Base-by-base conservation (phyloP, 75 land plant genomes). In the Adiantum capillusveneris region DNA sequence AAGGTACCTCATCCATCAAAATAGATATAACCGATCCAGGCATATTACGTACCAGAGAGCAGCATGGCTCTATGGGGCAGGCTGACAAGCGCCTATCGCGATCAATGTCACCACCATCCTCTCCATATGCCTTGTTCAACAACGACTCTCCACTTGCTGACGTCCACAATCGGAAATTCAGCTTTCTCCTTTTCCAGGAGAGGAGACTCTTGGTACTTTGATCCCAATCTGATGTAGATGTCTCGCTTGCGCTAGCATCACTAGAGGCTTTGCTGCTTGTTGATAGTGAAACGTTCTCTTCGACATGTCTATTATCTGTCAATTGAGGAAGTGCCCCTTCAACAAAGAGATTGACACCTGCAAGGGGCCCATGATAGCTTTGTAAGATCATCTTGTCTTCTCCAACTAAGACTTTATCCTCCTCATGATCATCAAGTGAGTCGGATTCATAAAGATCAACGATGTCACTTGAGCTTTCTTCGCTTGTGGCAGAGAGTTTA, bases 201-300 rank as follows among this genome's bases (percentile, higher is more conserved):
- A 75, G 46, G 16, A 30, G 59, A 60, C 65, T 28, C 21, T 65
- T 34, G 26, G 54, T 50, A 26, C 13, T 6, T 31, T 64, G 75
- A 50, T 70, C 75, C 2, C 62, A 65, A 30, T 75, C 78, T 20
- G 78, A 64, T 20, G 68, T 60, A 25, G 75, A 75, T 27, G 60
- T 18, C 7, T 70, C 74, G n/a, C 64, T 51, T 19, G 31, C 46
- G 19, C 28, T 25, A 9, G 37, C 37, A 5, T 34, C 37, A 34
- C 37, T 5, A 26, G 52, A 52, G 22, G 31, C 30, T 6, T 25
- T 31, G 17, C 16, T 54, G 22, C 56, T 59, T 11, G 56, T 12
- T 16, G 19, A 31, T 19, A 6, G 26, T 13, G 65, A 14, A 45
- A 28, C 61, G 21, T 45, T 53, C 43, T 63, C 66, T 1, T 56